These are phyloP conservation scores for Penicillium dipodomyicola DNA, from an alignment of 495 filamentous ascomycete species.

Conservation along the genomic window DNA sequence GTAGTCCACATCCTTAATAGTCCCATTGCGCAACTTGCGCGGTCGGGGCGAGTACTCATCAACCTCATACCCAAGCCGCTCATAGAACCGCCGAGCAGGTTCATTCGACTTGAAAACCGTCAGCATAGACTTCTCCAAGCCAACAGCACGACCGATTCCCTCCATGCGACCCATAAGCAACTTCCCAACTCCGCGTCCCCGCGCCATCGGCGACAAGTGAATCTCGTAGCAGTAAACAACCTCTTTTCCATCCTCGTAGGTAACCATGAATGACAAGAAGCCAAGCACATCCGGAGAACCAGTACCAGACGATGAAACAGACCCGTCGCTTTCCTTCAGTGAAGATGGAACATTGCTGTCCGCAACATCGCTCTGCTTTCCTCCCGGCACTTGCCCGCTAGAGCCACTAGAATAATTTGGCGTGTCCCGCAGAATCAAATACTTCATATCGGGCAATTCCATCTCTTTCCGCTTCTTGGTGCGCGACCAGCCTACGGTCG, in stretches of 20 bases:
- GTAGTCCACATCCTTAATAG: constrained; percentile 63
- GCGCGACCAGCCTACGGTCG: constrained; percentile 67
- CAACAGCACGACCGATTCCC: constrained; percentile 40
- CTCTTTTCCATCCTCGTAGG: constrained; percentile 69
- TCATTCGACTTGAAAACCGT: constrained; percentile 73
- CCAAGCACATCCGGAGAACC: constrained; percentile 42
- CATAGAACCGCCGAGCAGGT: constrained; percentile 63
- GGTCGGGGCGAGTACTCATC: constrained; percentile 66
- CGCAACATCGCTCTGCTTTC: not conserved
- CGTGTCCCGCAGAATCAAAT: constrained; percentile 53
- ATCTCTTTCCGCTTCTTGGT: constrained; percentile 71
- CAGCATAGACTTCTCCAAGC: constrained; percentile 74
- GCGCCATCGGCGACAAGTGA: constrained; percentile 59
- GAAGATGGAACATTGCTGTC: not conserved
- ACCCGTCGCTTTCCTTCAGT: not conserved
- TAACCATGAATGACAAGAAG: constrained; percentile 81
- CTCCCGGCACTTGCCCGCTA: not conserved
- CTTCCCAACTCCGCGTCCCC: constrained; percentile 45
- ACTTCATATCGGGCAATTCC: constrained; percentile 66
- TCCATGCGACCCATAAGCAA: constrained; percentile 44
- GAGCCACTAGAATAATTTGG: not conserved
- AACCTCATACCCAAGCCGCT: constrained; percentile 60
- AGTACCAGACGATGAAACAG: not conserved
- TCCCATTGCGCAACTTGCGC: constrained; percentile 61
- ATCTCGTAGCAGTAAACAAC: constrained; percentile 90